Evolutionary conservation across 495 filamentous ascomycete species (phyloP), one percentile per base, ranked within the genome.

Genomic region (Penicillium cinerascens): DNA sequence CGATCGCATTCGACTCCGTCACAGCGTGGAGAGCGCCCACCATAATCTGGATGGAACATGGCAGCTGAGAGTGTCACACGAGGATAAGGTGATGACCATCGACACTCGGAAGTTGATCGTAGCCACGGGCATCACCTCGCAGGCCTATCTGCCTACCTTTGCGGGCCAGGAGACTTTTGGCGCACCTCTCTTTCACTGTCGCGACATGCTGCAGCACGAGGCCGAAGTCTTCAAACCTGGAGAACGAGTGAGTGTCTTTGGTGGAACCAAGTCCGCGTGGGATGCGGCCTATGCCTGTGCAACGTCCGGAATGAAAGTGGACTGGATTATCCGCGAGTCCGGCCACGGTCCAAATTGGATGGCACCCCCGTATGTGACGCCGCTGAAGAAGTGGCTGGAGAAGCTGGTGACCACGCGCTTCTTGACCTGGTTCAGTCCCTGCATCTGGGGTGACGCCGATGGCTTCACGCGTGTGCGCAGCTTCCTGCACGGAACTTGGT

Each of bases 261-360:
- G 89, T 13, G 85, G 80, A 8, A 82, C 80, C 1, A 95, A 95
- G 64, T 88, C 85, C 4, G 87, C 80, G 1, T 91, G 81, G 76
- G 91, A 95, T 73, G 82, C 82, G 2, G 88, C 82, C 0, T 91
- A 91, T 57, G 74, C 78, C 3, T 87, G 83, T 59, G 86, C 82
- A 1, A 75, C 78, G 0, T 71, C 77, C 1, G 88, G 87, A 2
- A 73, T 86, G 43, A 69, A 82, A 26, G 86, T 95, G 2, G 77
- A 89, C 54, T 89, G 84, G 88, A 72, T 95, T 23, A 91, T 96
- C 52, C 79, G 91, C 50, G 80, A 83, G 33, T 86, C 78, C 6
- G 90, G 90, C 3, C 83, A 88, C 63, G 90, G 89, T 0, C 85
- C 87, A 0, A 60, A 59, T 9, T 92, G 85, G 80, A 89, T 92